These are phyloP conservation scores for Acephala macrosclerotiorum DNA, from an alignment of 2,329 filamentous ascomycete species.

Conservation along the genomic window DNA sequence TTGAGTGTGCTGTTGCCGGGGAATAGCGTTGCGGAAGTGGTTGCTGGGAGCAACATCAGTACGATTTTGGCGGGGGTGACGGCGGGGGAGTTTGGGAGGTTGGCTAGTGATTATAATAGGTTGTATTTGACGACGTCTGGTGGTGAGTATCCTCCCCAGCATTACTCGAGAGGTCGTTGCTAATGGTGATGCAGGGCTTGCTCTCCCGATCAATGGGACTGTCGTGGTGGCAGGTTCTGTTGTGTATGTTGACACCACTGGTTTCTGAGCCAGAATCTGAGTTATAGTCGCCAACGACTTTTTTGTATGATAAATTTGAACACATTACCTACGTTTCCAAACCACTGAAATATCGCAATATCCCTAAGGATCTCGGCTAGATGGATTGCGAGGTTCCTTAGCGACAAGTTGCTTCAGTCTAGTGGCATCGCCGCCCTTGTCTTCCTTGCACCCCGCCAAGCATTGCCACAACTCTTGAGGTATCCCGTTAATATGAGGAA, in stretches of 20 bases:
- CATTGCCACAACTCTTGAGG: too few relatives aligned
- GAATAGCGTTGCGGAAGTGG: conserved; percentile 6
- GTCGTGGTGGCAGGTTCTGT: conserved; percentile 15
- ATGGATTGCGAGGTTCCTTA: too few relatives aligned
- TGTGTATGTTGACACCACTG: conserved; percentile 18
- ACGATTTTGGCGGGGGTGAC: conserved; percentile 30
- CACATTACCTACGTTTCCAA: too few relatives aligned
- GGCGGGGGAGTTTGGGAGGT: conserved; percentile 31
- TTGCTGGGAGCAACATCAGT: conserved; percentile 22
- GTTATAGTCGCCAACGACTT: too few relatives aligned
- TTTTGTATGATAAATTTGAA: too few relatives aligned
- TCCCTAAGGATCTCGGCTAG: too few relatives aligned
- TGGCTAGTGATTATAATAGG: conserved; percentile 11
- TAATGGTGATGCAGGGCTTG: conserved; percentile 15
- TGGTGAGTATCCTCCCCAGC: conserved; percentile 17
- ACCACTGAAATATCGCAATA: too few relatives aligned
- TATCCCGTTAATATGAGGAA: too few relatives aligned
- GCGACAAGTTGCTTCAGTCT: too few relatives aligned
- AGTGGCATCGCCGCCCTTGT: too few relatives aligned
- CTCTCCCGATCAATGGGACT: conserved; percentile 17
- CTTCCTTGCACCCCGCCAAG: too few relatives aligned
- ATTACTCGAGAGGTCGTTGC: not conserved
- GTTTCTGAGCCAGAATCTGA: not conserved
- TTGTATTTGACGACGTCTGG: conserved; percentile 33
- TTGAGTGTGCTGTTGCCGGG: conserved; percentile 17